Conservation (phyloP, 106 monocot genomes). For the Dioscorea alata region DNA sequence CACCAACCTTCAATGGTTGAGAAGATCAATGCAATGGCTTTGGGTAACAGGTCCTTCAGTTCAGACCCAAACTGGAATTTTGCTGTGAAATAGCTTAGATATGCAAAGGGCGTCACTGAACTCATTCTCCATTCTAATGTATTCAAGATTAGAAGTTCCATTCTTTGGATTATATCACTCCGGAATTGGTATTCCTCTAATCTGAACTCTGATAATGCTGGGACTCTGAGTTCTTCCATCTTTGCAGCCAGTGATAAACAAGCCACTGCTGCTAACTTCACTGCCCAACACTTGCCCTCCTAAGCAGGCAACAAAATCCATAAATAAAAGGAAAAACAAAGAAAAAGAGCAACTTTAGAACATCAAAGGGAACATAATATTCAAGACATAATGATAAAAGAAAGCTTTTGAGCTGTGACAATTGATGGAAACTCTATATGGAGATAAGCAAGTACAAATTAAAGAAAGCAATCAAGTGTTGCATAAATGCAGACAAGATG, state of each 20-base stretch:
- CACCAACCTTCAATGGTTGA: constrained; percentile 42
- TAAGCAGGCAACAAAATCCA: constrained; percentile 9
- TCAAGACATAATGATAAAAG: too few relatives aligned
- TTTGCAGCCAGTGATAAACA: constrained; percentile 86
- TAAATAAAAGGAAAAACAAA: background rate
- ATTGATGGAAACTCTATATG: too few relatives aligned
- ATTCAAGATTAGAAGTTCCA: constrained; percentile 72
- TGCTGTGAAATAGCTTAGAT: constrained; percentile 43
- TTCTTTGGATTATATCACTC: constrained; percentile 38
- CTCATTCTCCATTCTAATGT: constrained; percentile 76
- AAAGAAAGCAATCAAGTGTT: too few relatives aligned
- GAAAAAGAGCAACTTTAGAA: background rate
- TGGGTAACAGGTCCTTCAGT: constrained; percentile 25
- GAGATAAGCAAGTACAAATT: background rate
- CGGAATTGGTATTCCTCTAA: constrained; percentile 34
- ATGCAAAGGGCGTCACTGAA: constrained; percentile 71
- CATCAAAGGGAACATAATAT: too few relatives aligned
- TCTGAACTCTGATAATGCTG: constrained; percentile 42
- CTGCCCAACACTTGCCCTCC: constrained; percentile 50
- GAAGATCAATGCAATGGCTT: constrained; percentile 41
- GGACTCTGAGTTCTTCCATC: constrained; percentile 62
- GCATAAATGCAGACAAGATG: background rate
- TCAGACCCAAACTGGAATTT: constrained; percentile 22
- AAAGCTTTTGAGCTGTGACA: constrained; percentile 1
- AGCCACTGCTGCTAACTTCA: constrained; percentile 59